A percentile compares a stretch with the other conserved stretches of the same genome.
Conservation (phyloP, 78 protist genomes). For the Dictyostelium firmibasis region DNA sequence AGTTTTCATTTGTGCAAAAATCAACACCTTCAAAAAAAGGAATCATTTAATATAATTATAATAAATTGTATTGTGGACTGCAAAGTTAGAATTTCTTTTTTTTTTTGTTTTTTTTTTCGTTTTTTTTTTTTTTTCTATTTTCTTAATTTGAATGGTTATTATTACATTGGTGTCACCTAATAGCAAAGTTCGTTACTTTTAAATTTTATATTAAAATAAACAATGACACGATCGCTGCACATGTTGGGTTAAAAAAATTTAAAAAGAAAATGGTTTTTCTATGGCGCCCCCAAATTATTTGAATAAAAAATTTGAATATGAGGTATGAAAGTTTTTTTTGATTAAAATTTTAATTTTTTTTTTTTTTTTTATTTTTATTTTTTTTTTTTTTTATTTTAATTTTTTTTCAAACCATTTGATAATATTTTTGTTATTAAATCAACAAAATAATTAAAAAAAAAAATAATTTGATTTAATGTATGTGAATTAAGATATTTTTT, state of each 20-base stretch:
- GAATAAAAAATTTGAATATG: neutral
- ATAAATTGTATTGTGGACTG: neutral
- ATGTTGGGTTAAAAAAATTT: neutral
- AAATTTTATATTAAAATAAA: neutral
- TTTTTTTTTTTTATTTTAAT: neutral
- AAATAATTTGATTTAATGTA: neutral
- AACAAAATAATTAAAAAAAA: neutral
- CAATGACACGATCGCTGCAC: neutral
- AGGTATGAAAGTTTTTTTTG: neutral
- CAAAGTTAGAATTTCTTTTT: neutral
- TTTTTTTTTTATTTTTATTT: neutral
- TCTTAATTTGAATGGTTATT: neutral
- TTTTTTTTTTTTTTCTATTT: neutral
- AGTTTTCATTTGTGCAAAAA: neutral
- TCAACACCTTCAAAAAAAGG: neutral
- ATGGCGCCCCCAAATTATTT: neutral
- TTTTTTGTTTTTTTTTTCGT: neutral
- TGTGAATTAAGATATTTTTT: neutral
- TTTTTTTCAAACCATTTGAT: neutral
- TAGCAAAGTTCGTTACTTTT: neutral
- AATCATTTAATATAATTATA: neutral
- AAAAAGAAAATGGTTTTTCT: neutral
- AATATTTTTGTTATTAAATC: neutral
- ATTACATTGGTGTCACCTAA: neutral
- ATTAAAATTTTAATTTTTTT: neutral